phyloP scores from a whole-genome alignment of 2,329 filamentous ascomycete genomes.

The Colletotrichum australisinense region DNA sequence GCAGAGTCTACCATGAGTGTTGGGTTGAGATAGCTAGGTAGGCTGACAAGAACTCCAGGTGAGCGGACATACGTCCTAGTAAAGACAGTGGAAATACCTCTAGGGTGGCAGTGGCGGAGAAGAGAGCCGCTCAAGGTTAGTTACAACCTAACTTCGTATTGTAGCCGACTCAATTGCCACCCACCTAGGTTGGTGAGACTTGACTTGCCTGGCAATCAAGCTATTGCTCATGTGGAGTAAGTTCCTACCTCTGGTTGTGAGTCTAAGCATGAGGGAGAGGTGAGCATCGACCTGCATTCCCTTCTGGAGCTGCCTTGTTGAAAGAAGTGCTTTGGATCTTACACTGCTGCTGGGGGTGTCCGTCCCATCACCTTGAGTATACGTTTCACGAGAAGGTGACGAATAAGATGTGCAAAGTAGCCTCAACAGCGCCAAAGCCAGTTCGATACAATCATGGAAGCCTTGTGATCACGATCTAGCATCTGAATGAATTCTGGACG shows the following conservation, averaged over 20 bases:
- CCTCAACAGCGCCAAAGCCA: too few relatives aligned
- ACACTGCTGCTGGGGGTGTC: too few relatives aligned
- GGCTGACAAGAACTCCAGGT: neutral
- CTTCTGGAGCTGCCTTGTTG: neutral
- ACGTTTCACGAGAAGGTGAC: too few relatives aligned
- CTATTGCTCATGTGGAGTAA: neutral
- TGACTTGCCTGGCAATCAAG: neutral
- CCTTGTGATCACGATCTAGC: too few relatives aligned
- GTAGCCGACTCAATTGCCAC: neutral
- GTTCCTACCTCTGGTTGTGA: too few relatives aligned
- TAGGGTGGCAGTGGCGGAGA: too few relatives aligned
- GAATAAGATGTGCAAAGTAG: too few relatives aligned
- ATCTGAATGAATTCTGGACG: too few relatives aligned
- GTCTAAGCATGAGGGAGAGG: too few relatives aligned
- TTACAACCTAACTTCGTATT: neutral
- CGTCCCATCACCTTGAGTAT: too few relatives aligned
- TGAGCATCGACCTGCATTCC: too few relatives aligned
- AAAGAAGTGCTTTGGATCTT: neutral
- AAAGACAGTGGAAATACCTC: neutral
- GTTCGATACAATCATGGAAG: too few relatives aligned
- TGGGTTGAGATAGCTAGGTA: neutral
- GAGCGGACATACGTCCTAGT: neutral
- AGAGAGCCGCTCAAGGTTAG: neutral
- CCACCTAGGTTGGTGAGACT: neutral
- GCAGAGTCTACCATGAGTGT: neutral